phyloP scores from a whole-genome alignment of 495 filamentous ascomycete species.

The Penicillium cinerascens region DNA sequence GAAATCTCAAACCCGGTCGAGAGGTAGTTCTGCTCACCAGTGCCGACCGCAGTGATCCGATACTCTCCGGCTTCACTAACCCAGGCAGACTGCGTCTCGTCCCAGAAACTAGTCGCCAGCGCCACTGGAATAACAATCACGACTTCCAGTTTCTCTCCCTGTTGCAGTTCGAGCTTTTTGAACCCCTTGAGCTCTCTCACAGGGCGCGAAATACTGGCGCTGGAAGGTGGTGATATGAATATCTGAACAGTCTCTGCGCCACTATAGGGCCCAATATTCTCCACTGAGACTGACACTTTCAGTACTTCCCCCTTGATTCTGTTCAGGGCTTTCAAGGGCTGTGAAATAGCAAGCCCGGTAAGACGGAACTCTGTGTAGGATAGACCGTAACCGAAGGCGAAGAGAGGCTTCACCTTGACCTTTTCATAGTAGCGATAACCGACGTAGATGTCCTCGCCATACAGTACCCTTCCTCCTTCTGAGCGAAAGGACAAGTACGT shows the following conservation, averaged over 20 bases:
- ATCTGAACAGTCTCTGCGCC: constrained; percentile 18
- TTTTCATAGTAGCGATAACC: constrained; percentile 84
- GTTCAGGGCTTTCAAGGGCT: not conserved
- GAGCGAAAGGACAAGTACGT: constrained; percentile 75
- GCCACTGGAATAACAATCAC: constrained; percentile 4
- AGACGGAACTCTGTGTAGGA: not conserved
- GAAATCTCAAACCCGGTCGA: no score
- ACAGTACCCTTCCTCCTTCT: constrained; percentile 71
- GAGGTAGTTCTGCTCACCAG: constrained; percentile 6
- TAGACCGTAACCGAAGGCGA: not conserved
- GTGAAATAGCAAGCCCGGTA: not conserved
- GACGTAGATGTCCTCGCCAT: constrained; percentile 77
- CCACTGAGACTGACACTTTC: not conserved
- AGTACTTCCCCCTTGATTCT: constrained; percentile 1
- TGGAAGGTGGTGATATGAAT: constrained; percentile 7
- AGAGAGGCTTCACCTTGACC: constrained; percentile 49
- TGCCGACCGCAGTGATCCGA: constrained; percentile 7
- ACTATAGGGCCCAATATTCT: not conserved
- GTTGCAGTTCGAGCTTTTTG: constrained; percentile 11
- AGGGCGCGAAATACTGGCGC: not conserved
- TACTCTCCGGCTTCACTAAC: constrained; percentile 10
- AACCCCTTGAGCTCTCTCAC: constrained; percentile 24
- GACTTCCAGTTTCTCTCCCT: not conserved
- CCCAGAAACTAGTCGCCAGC: constrained; percentile 18
- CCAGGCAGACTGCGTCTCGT: constrained; percentile 11